These are phyloP conservation scores for Pythium monospermum DNA, from an alignment of 352 stramenopile species.

Conservation along the genomic window DNA sequence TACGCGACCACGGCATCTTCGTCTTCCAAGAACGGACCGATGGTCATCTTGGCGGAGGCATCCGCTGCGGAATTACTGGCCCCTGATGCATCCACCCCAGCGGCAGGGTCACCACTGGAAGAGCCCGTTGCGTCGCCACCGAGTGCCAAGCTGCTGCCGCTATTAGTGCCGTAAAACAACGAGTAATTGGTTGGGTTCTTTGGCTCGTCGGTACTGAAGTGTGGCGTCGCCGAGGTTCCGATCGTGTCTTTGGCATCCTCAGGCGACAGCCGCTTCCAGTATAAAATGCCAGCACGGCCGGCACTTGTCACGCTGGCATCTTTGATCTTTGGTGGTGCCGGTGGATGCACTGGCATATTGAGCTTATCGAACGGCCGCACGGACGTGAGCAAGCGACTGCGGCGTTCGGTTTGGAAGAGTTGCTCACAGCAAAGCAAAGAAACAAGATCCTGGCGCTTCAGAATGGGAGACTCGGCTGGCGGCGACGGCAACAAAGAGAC, in stretches of 20 bases:
- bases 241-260: conserved; percentile 68
- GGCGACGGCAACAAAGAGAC: conserved; percentile 15
- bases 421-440: conserved; percentile 61
- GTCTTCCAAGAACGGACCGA: conserved; percentile 81
- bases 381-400: conserved; percentile 53
- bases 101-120: background rate
- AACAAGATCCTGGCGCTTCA: conserved; percentile 47
- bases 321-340: background rate
- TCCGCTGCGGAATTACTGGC: background rate
- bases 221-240: conserved; percentile 32
- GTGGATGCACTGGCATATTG: conserved; percentile 15
- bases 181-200: conserved; percentile 53
- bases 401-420: conserved; percentile 49
- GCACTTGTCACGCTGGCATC: background rate
- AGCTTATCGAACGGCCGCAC: conserved; percentile 48
- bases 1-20: conserved; percentile 82
- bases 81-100: background rate
- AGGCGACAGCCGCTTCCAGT: conserved; percentile 63
- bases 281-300: conserved; percentile 33
- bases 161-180: conserved; percentile 26
- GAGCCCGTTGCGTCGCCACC: background rate
- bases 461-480: conserved; percentile 11
- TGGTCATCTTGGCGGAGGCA: conserved; percentile 41
- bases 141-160: background rate
- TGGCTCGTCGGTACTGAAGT: conserved; percentile 47